Evolutionary conservation across 139 green algal species (phyloP).

Genomic region (Raphidocelis subcapitata): DNA sequence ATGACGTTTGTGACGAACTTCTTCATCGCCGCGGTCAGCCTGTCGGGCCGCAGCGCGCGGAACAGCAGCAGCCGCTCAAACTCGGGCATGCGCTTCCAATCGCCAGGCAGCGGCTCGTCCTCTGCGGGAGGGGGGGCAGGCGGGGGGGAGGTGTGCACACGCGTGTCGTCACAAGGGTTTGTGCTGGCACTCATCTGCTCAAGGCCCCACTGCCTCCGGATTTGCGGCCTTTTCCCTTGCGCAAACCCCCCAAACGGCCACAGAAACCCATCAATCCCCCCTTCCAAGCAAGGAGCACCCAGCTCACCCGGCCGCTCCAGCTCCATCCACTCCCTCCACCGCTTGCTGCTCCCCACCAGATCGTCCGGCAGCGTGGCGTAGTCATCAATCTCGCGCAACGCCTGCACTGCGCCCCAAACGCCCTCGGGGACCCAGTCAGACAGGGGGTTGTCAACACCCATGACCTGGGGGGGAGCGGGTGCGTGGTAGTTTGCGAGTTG

Average conservation of each 20-base stretch:
- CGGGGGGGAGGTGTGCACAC: background rate
- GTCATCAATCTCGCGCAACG: slow-evolving; percentile 79
- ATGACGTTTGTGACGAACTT: slow-evolving; percentile 82
- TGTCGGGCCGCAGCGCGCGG: slow-evolving; percentile 82
- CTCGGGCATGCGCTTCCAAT: slow-evolving; percentile 91
- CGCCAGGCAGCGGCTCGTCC: slow-evolving; percentile 85
- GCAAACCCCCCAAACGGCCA: no score
- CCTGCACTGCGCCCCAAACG: slow-evolving; percentile 57
- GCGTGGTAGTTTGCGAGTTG: background rate
- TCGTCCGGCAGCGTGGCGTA: slow-evolving; percentile 83
- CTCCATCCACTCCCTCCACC: slow-evolving; percentile 93
- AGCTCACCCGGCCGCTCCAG: slow-evolving; percentile 62
- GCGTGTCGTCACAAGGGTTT: no score
- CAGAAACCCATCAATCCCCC: no score
- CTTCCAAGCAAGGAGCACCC: no score
- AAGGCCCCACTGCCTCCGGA: no score
- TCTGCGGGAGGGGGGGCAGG: slow-evolving; percentile 40
- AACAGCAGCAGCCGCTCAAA: slow-evolving; percentile 84
- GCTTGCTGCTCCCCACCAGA: slow-evolving; percentile 76
- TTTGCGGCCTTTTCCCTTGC: no score
- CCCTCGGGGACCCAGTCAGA: slow-evolving; percentile 77
- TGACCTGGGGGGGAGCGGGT: slow-evolving; percentile 22
- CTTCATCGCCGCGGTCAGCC: slow-evolving; percentile 78
- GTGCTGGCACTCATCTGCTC: no score
- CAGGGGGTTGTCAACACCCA: slow-evolving; percentile 76